Evolutionary conservation across 2,329 filamentous ascomycete genomes (phyloP).

Genomic region (Fusarium sp.): DNA sequence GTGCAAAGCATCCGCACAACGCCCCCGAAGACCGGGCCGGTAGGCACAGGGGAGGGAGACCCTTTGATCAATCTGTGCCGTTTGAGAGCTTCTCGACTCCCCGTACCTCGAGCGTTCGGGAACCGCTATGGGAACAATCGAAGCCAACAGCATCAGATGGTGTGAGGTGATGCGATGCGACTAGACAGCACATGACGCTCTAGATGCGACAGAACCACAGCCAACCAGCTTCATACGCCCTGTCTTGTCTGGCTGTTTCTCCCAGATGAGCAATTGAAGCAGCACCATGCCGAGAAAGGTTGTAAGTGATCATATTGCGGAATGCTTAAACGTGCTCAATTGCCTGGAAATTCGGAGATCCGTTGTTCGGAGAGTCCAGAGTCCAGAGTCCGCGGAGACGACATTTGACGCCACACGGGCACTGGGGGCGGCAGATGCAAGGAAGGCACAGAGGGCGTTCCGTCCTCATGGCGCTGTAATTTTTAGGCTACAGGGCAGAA

Average conservation of each 20-base stretch:
- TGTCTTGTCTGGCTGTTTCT: conserved; percentile 4
- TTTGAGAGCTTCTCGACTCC: conserved; percentile 1
- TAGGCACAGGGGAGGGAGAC: conserved; percentile 10
- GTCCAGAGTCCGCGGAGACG: conserved; percentile 10
- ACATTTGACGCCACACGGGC: not conserved
- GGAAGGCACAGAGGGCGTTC: conserved; percentile 7
- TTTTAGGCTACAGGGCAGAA: conserved; percentile 7
- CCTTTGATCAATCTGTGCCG: conserved; percentile 24
- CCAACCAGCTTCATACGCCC: conserved; percentile 3
- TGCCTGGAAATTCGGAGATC: not conserved
- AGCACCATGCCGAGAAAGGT: conserved; percentile 1
- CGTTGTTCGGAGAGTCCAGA: conserved; percentile 7
- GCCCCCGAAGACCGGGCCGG: conserved; percentile 31
- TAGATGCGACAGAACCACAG: conserved; percentile 9
- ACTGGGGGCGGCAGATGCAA: not conserved
- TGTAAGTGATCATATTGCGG: not conserved
- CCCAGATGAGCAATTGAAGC: not conserved
- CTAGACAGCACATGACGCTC: conserved; percentile 22
- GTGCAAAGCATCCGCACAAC: conserved; percentile 16
- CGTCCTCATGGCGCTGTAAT: conserved; percentile 10
- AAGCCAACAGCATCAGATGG: conserved; percentile 5
- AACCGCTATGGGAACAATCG: conserved; percentile 22
- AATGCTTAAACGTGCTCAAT: not conserved
- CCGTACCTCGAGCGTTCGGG: conserved; percentile 5
- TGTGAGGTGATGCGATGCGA: conserved; percentile 24